Percentiles rank a stretch among this genome's conserved stretches.
These are phyloP conservation scores for Fraxinus sp. DNA, from an alignment of 305 asterid genomes.

Conservation along the genomic window DNA sequence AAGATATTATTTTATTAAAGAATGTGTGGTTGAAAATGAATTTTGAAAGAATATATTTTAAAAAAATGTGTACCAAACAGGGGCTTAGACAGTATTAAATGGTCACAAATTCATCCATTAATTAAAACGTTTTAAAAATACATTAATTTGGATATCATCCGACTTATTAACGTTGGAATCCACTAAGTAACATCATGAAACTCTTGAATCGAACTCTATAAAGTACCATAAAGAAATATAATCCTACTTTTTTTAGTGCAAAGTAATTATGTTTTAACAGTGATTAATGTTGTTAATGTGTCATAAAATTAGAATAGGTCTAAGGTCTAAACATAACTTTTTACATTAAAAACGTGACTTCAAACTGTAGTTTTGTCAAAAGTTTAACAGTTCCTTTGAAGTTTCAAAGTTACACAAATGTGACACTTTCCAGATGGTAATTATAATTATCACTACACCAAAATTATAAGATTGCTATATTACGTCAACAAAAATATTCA, in stretches of 20 bases:
- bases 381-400: background rate
- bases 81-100: too few relatives aligned
- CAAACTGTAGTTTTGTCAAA: background rate
- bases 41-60: too few relatives aligned
- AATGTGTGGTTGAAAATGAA: too few relatives aligned
- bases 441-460: constrained; percentile 4
- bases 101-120: background rate
- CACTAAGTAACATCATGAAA: background rate
- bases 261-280: background rate
- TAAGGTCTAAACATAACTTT: background rate
- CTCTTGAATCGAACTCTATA: background rate
- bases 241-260: background rate
- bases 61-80: too few relatives aligned
- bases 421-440: constrained; percentile 8
- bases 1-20: too few relatives aligned
- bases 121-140: background rate
- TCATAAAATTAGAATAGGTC: background rate
- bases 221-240: background rate
- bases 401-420: constrained; percentile 2
- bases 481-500: background rate
- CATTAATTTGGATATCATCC: background rate
- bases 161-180: background rate
- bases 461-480: constrained; percentile 1
- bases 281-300: constrained; percentile 6
- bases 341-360: constrained; percentile 1